Conservation (phyloP, 192 early-diverging fungal species). For the Pilobolus umbonatus region DNA sequence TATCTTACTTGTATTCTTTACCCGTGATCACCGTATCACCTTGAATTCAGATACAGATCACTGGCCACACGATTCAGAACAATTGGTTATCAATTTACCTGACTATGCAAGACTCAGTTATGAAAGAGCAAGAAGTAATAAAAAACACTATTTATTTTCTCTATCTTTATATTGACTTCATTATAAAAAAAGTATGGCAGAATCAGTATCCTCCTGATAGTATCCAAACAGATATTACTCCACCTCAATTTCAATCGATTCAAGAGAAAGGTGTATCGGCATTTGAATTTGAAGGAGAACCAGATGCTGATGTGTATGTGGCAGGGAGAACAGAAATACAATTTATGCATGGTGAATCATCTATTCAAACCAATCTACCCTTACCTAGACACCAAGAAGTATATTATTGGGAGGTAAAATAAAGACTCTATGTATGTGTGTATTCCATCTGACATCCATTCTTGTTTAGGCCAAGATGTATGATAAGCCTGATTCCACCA, state of each 20-base stretch:
- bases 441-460: neutral
- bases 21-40: conserved; percentile 29
- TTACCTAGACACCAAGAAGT: conserved; percentile 75
- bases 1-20: conserved; percentile 24
- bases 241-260: conserved; percentile 69
- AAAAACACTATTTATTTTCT: neutral
- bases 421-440: neutral
- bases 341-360: conserved; percentile 67
- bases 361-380: conserved; percentile 76
- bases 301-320: conserved; percentile 57
- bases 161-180: neutral
- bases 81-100: conserved; percentile 28
- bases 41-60: conserved; percentile 30
- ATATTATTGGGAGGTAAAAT: conserved; percentile 69
- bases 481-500: conserved; percentile 35
- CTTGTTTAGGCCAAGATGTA: conserved; percentile 31
- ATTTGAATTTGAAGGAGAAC: conserved; percentile 74
- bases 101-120: conserved; percentile 42
- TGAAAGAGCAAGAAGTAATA: conserved; percentile 36
- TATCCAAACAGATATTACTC: conserved; percentile 66
- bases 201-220: conserved; percentile 66
- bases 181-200: conserved; percentile 53
- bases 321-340: conserved; percentile 72
- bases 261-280: conserved; percentile 80
- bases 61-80: conserved; percentile 31